These are phyloP conservation scores for Flaveria trinervia DNA, from an alignment of 129 eudicot species.

Conservation along the genomic window DNA sequence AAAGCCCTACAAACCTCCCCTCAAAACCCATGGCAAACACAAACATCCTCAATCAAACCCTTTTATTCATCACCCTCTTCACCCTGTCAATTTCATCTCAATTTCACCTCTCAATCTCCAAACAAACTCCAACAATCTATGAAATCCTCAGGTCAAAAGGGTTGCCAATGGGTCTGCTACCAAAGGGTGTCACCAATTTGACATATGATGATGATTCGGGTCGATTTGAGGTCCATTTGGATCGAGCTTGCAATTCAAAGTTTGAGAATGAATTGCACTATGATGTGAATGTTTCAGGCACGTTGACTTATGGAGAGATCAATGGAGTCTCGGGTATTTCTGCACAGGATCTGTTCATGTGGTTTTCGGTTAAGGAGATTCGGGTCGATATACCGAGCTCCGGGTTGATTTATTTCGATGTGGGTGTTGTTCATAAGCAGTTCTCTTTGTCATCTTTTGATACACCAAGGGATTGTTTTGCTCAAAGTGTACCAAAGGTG, in stretches of 20 bases:
- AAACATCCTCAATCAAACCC: slow-evolving; percentile 19
- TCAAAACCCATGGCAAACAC: slow-evolving; percentile 22
- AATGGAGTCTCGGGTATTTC: slow-evolving; percentile 63
- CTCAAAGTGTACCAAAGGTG: slow-evolving; percentile 47
- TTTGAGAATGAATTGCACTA: slow-evolving; percentile 87
- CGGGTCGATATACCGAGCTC: slow-evolving; percentile 88
- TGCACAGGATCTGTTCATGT: slow-evolving; percentile 86
- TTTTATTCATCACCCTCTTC: slow-evolving; percentile 19
- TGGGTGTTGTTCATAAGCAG: slow-evolving; percentile 88
- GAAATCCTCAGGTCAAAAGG: slow-evolving; percentile 58
- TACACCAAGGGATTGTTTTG: slow-evolving; percentile 82
- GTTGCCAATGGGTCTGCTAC: slow-evolving; percentile 73
- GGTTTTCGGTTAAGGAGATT: slow-evolving; percentile 80
- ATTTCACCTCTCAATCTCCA: background rate
- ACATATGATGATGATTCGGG: slow-evolving; percentile 58
- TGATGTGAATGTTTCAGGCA: slow-evolving; percentile 69
- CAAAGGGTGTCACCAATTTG: slow-evolving; percentile 70
- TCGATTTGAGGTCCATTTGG: slow-evolving; percentile 60
- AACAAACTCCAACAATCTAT: slow-evolving; percentile 49
- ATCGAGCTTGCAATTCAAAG: slow-evolving; percentile 74
- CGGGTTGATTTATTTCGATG: slow-evolving; percentile 87
- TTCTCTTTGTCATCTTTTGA: slow-evolving; percentile 78
- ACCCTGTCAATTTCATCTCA: slow-evolving; percentile 32
- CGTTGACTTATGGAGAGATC: slow-evolving; percentile 58
- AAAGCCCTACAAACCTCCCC: slow-evolving; percentile 20